phyloP scores from a whole-genome alignment of 1,284 basidiomycete genomes.

The Xanthoconium separans region DNA sequence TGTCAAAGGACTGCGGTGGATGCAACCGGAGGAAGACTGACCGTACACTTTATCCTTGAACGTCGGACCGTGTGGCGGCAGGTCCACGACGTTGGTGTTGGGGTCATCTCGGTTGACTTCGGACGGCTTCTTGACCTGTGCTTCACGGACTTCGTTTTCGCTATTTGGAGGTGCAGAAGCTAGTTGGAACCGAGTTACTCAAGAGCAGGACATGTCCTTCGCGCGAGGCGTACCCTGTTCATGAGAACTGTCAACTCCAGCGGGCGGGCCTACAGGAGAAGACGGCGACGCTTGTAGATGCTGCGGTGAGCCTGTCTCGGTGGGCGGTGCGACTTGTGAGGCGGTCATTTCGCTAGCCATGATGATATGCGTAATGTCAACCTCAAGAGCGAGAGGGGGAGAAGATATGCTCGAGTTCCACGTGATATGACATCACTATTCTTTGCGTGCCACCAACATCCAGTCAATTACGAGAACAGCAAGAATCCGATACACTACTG shows the following conservation, averaged over 20 bases:
- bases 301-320: slow-evolving; percentile 2
- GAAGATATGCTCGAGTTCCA: slow-evolving; percentile 13
- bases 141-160: slow-evolving; percentile 32
- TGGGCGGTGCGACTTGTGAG: not conserved
- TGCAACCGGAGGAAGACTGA: no score
- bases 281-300: slow-evolving; percentile 17
- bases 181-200: slow-evolving; percentile 13
- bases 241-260: slow-evolving; percentile 26
- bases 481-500: not conserved
- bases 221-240: slow-evolving; percentile 37
- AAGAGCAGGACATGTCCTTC: not conserved
- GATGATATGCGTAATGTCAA: not conserved
- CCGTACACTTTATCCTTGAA: slow-evolving; percentile 53
- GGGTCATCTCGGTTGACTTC: slow-evolving; percentile 29
- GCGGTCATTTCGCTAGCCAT: slow-evolving; percentile 5
- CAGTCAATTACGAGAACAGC: not conserved
- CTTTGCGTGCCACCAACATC: no score
- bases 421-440: slow-evolving; percentile 30
- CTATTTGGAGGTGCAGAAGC: slow-evolving; percentile 36
- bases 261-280: slow-evolving; percentile 28
- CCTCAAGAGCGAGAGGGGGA: not conserved
- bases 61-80: slow-evolving; percentile 32
- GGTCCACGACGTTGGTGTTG: slow-evolving; percentile 26
- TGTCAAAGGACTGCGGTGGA: not conserved
- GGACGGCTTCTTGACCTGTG: slow-evolving; percentile 26